Evolutionary conservation across 1,139 yeast species (phyloP), one percentile per base, ranked within the genome.

Genomic region (Yamadazyma sp.): DNA sequence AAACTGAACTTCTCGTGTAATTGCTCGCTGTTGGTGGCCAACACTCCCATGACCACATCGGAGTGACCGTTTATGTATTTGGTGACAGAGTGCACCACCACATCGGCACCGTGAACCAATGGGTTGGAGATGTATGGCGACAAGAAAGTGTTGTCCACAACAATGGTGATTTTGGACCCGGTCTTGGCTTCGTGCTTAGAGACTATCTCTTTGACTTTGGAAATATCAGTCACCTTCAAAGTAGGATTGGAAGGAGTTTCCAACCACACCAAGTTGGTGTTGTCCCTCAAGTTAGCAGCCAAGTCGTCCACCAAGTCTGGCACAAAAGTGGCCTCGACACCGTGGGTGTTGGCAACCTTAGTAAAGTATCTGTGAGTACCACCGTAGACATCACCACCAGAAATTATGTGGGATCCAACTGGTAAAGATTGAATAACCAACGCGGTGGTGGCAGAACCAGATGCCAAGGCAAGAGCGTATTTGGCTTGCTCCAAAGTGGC

Each of bases 51-150:
- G 43, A 87, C 95, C 27, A 87, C 95, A 59, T 87, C 96, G 35
- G 95, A 85, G 69, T 87, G 96, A 49, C 96, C 96, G 61, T 87
- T 87, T 62, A 87, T 83, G 74, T 86, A 87, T 69, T 87, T 87
- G 58, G 96, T 87, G 49, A 87, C 95, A 18, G 95, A 85, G 69
- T 87, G 96, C 34, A 85, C 83, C 41, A 87, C 95, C 44, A 87
- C 76, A 59, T 87, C 95, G 40, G 95, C 96, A 48, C 96, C 96
- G 53, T 75, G 81, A 48, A 64, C 68, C 60, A 87, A 75, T 50
- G 96, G 96, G 71, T 87, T 87, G 47, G 91, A 87, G 57, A 87
- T 69, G 64, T 92, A 92, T 52, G 97, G 97, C 15, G 96, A 88
- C 58, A 91, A 75, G 77, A 91, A 89, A 26, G 98, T 91, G 73